Base-by-base conservation (phyloP, 257 asterid genomes). In the Eucommia ulmoides region DNA sequence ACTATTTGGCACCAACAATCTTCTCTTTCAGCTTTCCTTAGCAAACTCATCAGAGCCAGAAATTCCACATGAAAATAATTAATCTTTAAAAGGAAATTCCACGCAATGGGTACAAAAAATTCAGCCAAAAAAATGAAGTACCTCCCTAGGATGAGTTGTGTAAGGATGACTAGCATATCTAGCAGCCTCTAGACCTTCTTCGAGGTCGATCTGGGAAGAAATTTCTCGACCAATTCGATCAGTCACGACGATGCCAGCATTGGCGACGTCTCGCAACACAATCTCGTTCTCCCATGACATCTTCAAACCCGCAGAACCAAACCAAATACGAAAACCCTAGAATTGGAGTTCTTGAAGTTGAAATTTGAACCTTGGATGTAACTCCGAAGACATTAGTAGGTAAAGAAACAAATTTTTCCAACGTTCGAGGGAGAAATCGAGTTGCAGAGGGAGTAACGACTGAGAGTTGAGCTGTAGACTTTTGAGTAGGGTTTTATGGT, bases 111-210 rank as follows among this genome's bases (percentile, higher is more conserved):
- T 6, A 20, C 11, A 47, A 35, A 38, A 8, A 21, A 1, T 16
- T 42, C n/a, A 0, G 19, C n/a, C 11, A 10, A 35, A 10, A 11
- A 35, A 3, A n/a, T 35, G 14, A 21, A 24, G 50, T 63, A 89
- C 98, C 96, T 89, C 98, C 19, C 96, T 82, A 49, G 98, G 96
- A 51, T 80, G 96, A 53, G 92, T 68, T 26, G 96, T 66, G 45
- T 85, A 85, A 19, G 98, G 96, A 62, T 89, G 96, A 53, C 93
- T 89, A 9, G 91, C 73, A 55, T 89, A 89, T 80, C 98, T 76
- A 33, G 96, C 78, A 58, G 98, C 96, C 73, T 89, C 98, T 19
- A 89, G 58, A 20, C 94, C 65, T 59, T 89, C 98, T 60, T 89
- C 98, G 4, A 85, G 83, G 66, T 89, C 98, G 54, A 75, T 69